Evolutionary conservation across 306 rosid species (phyloP), one percentile per base, ranked within the genome.

Genomic region (Acacia crassicarpa): DNA sequence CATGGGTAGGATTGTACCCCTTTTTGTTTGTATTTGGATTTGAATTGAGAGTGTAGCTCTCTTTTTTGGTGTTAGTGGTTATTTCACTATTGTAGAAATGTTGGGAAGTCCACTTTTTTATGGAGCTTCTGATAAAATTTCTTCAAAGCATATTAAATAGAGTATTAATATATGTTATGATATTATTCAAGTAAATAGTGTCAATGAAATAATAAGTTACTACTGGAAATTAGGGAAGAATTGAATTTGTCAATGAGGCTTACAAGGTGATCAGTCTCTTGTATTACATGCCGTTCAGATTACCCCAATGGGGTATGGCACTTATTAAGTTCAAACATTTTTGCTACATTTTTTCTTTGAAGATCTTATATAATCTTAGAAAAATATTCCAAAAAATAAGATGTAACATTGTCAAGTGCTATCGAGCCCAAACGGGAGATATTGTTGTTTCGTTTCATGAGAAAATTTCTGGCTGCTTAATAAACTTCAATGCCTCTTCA

Each of bases 381-480:
- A 62, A 62, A 4, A 27, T 25, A 13, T 17, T 25, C 4, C 5
- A 7, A 63, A 13, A 4, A 15, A 8, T 56, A 30, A 61, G 15
- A 30, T 63, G 32, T 2, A 14, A 14, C n/a, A 63, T 15, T 63
- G 41, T 32, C 2, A 32, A 15, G 4, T 30, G 69, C 73, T 67
- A 84, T 51, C 86, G 61, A 2, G 16, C 68, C 4, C 48, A 41
- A 8, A 79, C 3, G 30, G 73, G 61, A 11, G 84, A 75, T 17
- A 82, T 46, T 12, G 82, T 66, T 72, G 30, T 58, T 14, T 80
- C 81, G 41, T 82, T 22, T 33, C 49, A 11, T 1, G 81, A 84
- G 77, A 58, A 33, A 44, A 22, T 11, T 67, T 49, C 63, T 23
- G 67, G 17, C 67, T 61, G 17, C 12, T 59, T 33, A 59, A 22